A percentile compares a stretch with the other conserved stretches of the same genome.
Conservation (phyloP, 176 grass and related monocot genomes). For the Oryza coarctata region DNA sequence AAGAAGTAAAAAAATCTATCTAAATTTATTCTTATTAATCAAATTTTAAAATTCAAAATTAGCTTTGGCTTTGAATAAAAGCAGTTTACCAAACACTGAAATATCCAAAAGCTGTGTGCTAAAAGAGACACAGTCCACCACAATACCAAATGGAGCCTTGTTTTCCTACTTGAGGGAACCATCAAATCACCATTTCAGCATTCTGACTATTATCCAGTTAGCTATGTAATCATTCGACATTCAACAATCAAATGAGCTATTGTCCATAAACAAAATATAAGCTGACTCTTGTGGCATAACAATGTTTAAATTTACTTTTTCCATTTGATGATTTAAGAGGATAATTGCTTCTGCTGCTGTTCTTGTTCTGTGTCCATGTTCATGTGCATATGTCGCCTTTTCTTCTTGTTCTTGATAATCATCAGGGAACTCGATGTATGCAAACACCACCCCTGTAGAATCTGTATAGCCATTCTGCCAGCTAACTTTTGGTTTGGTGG, state of each 20-base stretch:
- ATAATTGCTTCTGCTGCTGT: neutral
- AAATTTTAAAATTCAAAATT: too few species aligned
- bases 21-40: too few species aligned
- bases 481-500: neutral
- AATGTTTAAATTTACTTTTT: neutral
- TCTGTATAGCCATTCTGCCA: neutral
- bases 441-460: neutral
- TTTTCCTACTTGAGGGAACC: neutral
- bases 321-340: neutral
- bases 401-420: slow-evolving; percentile 19
- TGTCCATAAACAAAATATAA: neutral
- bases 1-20: too few species aligned
- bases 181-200: neutral
- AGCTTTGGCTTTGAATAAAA: too few species aligned
- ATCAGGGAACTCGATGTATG: neutral
- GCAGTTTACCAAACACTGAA: neutral
- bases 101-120: neutral
- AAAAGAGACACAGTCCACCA: neutral
- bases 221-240: neutral
- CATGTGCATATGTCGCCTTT: neutral
- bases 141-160: neutral
- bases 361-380: neutral
- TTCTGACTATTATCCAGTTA: neutral
- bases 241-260: neutral
- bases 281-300: neutral